Percentiles rank a stretch among this genome's conserved stretches.
Evolutionary conservation across 2,329 filamentous ascomycete genomes (phyloP).

Genomic region (Karstenula rhodostoma): DNA sequence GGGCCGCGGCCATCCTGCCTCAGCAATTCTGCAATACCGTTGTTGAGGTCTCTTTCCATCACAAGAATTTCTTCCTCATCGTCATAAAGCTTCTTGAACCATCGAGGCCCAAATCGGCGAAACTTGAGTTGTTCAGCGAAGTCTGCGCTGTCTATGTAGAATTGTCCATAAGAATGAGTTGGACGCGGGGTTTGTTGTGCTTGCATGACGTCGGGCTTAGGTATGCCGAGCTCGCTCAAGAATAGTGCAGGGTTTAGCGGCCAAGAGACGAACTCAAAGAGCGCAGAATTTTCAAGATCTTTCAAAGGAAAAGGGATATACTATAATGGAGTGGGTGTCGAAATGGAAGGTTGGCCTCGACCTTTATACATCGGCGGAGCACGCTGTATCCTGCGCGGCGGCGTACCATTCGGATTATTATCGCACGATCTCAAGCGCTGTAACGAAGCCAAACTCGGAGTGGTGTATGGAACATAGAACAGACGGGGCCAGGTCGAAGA

Average conservation of each 20-base stretch:
- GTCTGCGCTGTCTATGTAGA: neutral
- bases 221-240: slow-evolving; percentile 1
- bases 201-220: neutral
- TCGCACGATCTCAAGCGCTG: neutral
- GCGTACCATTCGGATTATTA: neutral
- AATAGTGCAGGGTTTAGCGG: neutral
- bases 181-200: neutral
- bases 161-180: neutral
- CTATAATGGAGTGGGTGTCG: neutral
- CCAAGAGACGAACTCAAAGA: neutral
- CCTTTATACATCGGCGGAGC: neutral
- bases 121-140: slow-evolving; percentile 3
- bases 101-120: neutral
- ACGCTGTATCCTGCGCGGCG: neutral
- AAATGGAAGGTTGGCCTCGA: neutral
- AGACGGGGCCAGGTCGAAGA: neutral
- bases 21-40: neutral
- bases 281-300: neutral
- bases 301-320: neutral
- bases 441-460: neutral
- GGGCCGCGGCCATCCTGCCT: neutral
- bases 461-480: neutral
- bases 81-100: slow-evolving; percentile 7
- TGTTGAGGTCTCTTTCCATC: slow-evolving; percentile 4
- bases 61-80: slow-evolving; percentile 6